A percentile compares a stretch with the other conserved stretches of the same genome.
These are phyloP conservation scores for Boletus rubroflammeus DNA, from an alignment of 768 basidiomycete genomes.

Conservation along the genomic window DNA sequence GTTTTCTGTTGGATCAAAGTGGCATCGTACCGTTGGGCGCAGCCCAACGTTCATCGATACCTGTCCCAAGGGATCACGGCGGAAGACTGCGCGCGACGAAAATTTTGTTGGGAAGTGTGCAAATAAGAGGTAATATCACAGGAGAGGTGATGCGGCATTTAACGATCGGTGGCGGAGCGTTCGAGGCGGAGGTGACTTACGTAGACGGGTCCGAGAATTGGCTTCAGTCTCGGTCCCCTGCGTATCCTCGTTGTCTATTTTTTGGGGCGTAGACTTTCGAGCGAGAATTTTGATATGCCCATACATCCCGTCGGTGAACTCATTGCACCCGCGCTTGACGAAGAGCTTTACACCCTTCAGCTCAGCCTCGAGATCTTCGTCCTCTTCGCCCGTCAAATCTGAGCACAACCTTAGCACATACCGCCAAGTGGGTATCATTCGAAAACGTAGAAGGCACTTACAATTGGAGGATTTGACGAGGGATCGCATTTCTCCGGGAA, in stretches of 20 bases:
- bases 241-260: background rate
- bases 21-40: constrained; percentile 51
- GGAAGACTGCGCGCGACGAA: constrained; percentile 47
- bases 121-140: background rate
- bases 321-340: constrained; percentile 34
- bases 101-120: background rate
- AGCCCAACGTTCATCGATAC: constrained; percentile 66
- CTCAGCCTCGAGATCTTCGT: constrained; percentile 53
- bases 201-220: constrained; percentile 27
- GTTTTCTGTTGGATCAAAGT: constrained; percentile 53
- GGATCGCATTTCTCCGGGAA: background rate
- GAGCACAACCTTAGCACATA: background rate
- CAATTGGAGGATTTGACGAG: constrained; percentile 12
- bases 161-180: constrained; percentile 20
- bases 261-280: constrained; percentile 18
- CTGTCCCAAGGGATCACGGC: constrained; percentile 67
- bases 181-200: constrained; percentile 27
- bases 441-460: constrained; percentile 8
- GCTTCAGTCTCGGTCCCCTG: constrained; percentile 5
- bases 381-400: constrained; percentile 60
- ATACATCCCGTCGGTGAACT: constrained; percentile 56
- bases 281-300: constrained; percentile 60
- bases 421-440: background rate
- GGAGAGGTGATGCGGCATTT: constrained; percentile 5
- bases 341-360: constrained; percentile 61